Conservation (phyloP, 352 stramenopile genomes). For the Peronospora belbahrii region DNA sequence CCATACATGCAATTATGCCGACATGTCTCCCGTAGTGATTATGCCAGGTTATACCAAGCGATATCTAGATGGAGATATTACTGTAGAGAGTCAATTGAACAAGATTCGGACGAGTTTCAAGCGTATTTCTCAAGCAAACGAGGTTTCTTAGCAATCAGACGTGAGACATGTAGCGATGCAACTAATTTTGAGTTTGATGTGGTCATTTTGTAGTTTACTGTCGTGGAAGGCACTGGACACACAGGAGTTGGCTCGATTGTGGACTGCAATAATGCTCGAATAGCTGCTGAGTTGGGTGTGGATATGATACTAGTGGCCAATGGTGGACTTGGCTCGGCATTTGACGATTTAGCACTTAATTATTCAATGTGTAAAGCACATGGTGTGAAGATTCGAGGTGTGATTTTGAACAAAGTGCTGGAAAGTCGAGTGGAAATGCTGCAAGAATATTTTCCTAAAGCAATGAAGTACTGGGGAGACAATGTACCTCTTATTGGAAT, state of each 20-base stretch:
- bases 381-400: constrained; percentile 88
- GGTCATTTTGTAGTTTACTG: constrained; percentile 45
- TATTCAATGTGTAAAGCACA: constrained; percentile 89
- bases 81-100: constrained; percentile 55
- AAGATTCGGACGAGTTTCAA: constrained; percentile 71
- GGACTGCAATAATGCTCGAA: constrained; percentile 93
- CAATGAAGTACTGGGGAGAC: constrained; percentile 53
- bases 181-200: constrained; percentile 2
- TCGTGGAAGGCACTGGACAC: constrained; percentile 86
- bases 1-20: constrained; percentile 85
- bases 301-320: constrained; percentile 95
- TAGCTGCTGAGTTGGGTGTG: constrained; percentile 87
- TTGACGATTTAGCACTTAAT: constrained; percentile 92
- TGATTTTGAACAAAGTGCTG: constrained; percentile 95
- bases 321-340: constrained; percentile 90
- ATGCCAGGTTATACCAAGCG: constrained; percentile 92
- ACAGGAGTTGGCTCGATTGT: constrained; percentile 96
- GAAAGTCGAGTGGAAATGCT: constrained; percentile 80
- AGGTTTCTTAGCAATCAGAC: too few relatives aligned
- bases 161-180: too few relatives aligned
- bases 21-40: constrained; percentile 96
- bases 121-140: constrained; percentile 48
- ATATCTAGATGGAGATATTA: constrained; percentile 92
- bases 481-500: constrained; percentile 74
- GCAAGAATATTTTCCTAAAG: constrained; percentile 82